Evolutionary conservation across 306 rosid genomes (phyloP).

Genomic region (Arachis stenosperma): DNA sequence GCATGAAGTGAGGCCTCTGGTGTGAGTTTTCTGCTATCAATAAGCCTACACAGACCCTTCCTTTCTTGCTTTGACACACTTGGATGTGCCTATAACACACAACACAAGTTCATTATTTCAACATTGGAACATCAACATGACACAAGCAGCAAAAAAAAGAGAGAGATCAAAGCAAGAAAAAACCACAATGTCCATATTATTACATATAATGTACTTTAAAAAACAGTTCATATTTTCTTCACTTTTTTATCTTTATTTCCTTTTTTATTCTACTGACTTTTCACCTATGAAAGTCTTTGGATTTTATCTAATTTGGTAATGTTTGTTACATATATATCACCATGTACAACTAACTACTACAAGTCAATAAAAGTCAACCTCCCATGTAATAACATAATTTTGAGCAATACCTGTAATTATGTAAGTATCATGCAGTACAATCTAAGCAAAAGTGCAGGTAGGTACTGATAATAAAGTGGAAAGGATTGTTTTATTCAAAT

Average conservation of each 20-base stretch:
- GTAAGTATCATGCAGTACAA: neutral
- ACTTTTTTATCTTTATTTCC: neutral
- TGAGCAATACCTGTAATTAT: slow-evolving; percentile 3
- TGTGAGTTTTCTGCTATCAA: slow-evolving; percentile 82
- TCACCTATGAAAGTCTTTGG: neutral
- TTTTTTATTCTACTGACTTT: neutral
- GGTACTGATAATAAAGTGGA: neutral
- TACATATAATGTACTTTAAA: neutral
- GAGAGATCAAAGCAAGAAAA: too few relatives aligned
- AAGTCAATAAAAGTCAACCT: neutral
- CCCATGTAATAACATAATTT: neutral
- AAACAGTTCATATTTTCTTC: neutral
- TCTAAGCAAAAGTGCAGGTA: neutral
- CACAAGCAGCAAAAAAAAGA: too few relatives aligned
- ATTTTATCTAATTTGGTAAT: neutral
- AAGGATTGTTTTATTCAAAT: slow-evolving; percentile 22
- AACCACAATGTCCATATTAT: too few relatives aligned
- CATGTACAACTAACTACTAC: neutral
- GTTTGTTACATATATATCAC: slow-evolving; percentile 6
- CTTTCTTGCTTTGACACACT: slow-evolving; percentile 72
- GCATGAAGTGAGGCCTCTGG: slow-evolving; percentile 93
- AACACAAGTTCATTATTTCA: neutral
- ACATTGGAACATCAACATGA: too few relatives aligned
- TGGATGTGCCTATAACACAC: slow-evolving; percentile 74
- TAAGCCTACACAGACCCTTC: slow-evolving; percentile 69